phyloP scores from a whole-genome alignment of 2,329 filamentous ascomycete species.

The Coleophoma crateriformis region DNA sequence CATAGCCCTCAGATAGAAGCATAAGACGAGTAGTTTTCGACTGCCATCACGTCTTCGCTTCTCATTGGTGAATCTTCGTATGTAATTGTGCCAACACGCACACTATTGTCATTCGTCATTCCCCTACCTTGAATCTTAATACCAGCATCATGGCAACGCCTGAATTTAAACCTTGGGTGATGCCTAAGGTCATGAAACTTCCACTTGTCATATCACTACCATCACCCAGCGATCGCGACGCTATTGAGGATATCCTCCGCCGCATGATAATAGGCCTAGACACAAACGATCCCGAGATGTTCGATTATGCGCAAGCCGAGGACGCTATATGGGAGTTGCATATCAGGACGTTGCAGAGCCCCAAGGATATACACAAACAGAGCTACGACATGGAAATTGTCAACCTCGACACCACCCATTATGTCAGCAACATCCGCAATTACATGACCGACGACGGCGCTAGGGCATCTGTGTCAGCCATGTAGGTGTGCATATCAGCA shows the following conservation, averaged over 20 bases:
- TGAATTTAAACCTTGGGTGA: not conserved
- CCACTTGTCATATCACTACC: not conserved
- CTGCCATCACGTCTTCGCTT: no score
- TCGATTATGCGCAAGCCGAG: not conserved
- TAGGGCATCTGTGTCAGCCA: not conserved
- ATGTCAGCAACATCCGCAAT: not conserved
- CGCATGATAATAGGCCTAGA: not conserved
- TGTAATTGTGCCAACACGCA: no score
- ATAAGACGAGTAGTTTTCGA: no score
- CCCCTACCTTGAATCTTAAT: no score
- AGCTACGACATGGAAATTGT: not conserved
- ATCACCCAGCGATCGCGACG: not conserved
- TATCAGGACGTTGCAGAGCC: not conserved
- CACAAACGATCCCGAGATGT: not conserved
- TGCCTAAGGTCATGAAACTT: not conserved
- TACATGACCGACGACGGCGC: not conserved
- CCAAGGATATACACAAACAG: not conserved
- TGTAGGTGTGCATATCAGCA: conserved; percentile 37
- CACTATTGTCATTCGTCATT: no score
- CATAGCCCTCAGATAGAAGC: no score
- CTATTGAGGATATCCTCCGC: not conserved
- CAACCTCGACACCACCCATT: not conserved
- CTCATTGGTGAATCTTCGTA: no score
- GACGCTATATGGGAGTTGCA: not conserved
- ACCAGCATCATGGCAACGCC: not conserved